Conservation (phyloP, 1,139 yeast species). For the Saccharomyces pastorianus region DNA sequence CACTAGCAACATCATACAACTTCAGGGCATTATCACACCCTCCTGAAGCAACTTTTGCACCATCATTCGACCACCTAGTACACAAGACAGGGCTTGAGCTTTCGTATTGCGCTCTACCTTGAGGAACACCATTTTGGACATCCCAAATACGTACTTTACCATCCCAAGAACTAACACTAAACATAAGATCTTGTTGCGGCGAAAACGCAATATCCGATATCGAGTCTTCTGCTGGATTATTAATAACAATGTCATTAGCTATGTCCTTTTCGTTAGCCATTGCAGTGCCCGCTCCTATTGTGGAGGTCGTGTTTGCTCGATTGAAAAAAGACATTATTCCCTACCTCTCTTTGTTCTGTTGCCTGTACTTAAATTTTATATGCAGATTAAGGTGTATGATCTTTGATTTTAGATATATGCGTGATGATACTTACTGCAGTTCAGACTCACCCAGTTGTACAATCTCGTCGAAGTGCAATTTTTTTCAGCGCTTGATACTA, state of each 20-base stretch:
- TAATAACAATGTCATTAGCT: constrained; percentile 65
- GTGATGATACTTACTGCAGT: not conserved
- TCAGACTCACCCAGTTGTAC: not conserved
- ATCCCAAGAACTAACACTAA: constrained; percentile 90
- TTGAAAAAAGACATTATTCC: constrained; percentile 24
- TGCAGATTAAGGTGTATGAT: not conserved
- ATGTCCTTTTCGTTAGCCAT: constrained; percentile 62
- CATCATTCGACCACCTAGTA: constrained; percentile 79
- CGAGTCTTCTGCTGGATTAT: constrained; percentile 87
- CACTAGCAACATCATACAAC: constrained; percentile 72
- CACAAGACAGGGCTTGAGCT: constrained; percentile 85
- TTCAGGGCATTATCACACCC: constrained; percentile 90
- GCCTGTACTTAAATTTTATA: not conserved
- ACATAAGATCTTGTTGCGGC: constrained; percentile 75
- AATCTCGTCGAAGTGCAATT: no score
- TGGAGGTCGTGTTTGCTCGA: constrained; percentile 10
- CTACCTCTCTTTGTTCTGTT: not conserved
- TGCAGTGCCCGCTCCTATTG: constrained; percentile 29
- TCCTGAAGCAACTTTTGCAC: constrained; percentile 80
- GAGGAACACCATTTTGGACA: constrained; percentile 55
- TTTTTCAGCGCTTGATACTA: no score
- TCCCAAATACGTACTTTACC: constrained; percentile 90
- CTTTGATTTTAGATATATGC: not conserved
- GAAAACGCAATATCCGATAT: constrained; percentile 82
- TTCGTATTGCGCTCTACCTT: constrained; percentile 83